These are phyloP conservation scores for Phaeolepiota aurea DNA, from an alignment of 768 basidiomycete species.

Conservation along the genomic window DNA sequence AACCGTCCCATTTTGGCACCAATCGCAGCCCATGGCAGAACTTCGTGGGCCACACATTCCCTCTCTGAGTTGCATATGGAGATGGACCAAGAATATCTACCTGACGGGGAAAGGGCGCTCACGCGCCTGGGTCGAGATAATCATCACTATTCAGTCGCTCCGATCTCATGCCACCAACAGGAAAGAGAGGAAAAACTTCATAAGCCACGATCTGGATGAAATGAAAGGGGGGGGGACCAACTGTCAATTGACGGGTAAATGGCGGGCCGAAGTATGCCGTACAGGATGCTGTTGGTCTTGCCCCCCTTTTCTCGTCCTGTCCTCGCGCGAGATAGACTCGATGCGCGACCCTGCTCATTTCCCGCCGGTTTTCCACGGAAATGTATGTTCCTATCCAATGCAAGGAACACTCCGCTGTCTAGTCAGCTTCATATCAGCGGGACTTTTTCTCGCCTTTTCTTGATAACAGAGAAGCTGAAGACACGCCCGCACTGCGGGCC, in stretches of 20 bases:
- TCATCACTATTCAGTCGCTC: not conserved
- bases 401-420: not conserved
- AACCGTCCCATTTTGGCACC: not conserved
- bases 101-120: no score
- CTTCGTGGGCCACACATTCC: no score
- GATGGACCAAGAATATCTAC: not conserved
- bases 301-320: not conserved
- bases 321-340: not conserved
- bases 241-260: not conserved
- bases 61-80: not conserved
- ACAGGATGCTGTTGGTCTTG: not conserved
- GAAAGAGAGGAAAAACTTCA: no score
- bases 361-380: no score
- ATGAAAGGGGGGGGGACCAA: not conserved
- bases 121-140: not conserved
- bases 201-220: no score
- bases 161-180: not conserved
- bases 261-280: not conserved
- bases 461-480: not conserved
- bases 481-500: not conserved
- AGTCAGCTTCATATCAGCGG: not conserved
- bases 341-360: not conserved
- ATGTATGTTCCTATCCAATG: not conserved
- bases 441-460: not conserved
- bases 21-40: no score